Evolutionary conservation across 1,139 yeast species (phyloP), one percentile per base, ranked within the genome.

Genomic region (Pichia sp.): DNA sequence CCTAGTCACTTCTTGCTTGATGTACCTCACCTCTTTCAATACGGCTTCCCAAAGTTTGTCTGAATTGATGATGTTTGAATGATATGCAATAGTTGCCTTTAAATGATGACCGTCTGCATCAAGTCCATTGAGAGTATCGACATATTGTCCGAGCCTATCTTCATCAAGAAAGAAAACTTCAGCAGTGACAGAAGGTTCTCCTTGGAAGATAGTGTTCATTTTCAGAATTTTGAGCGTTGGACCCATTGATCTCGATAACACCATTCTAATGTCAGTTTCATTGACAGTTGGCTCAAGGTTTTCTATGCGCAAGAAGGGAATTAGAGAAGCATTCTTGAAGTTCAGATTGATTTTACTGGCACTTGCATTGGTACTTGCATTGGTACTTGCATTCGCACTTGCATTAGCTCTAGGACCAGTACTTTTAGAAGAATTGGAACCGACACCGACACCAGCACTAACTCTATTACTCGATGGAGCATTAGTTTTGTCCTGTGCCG

Each of bases 81-180:
- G 34, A 14, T 30, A 35, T 10, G 35, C 46, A 13, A 48, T 34
- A n/a, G 33, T 33, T 9, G 43, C 43, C 5, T 26, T 30, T 3
- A 52, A 20, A 12, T 19, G 25, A 13, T 49, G 29, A 4, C 49
- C 51, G 31, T 52, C 57, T 1, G 55, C 54, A 3, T 30, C 21
- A 4, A 38, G 32, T 3, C 44, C 44, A 22, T 49, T 32, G 7
- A 51, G 25, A 4, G 21, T 30, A 7, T 17, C n/a, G 6, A 38
- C 38, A n/a, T 51, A 53, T 6, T 24, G 26, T 3, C 20, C 16
- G 17, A 48, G 22, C 8, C 33, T 24, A 2, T 39, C 31, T 6
- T 50, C 49, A n/a, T 41, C 18, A 3, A 41, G 12, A 22, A 41
- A 51, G 24, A 52, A 47, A 3, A 51, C 32, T 35, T 52, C 57